Evolutionary conservation across 306 rosid genomes (phyloP), one percentile per base, ranked within the genome.

Genomic region (Cucurbita ficifolia): DNA sequence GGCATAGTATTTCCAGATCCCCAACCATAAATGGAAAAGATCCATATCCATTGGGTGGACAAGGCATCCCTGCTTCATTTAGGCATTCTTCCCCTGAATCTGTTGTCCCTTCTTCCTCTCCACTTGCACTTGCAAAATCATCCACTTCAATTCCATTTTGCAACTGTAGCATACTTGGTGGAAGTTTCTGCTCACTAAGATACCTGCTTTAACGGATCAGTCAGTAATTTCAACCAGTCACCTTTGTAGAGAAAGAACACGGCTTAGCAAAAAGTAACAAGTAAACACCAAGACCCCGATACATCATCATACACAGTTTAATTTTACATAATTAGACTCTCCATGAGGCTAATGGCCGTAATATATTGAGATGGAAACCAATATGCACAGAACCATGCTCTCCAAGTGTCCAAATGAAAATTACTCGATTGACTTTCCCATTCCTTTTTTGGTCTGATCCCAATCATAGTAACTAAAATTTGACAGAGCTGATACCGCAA

Each of bases 111-210:
- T 86, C 94, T 70, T 88, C 96, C 75, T 89, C 96, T 78, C 83
- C 96, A 79, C 88, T 87, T 81, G 70, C 79, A 79, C 81, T 84
- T 64, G 80, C 88, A 79, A 64, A 61, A 61, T 81, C 87, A 79
- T 83, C 95, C 67, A 86, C 79, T 62, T 76, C 80, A 61, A 87
- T 86, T 72, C 88, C 83, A 80, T 85, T 89, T 84, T 81, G 96
- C 83, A 92, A 77, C 59, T 82, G 89, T 79, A 89, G 81, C 99
- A 94, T 94, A 79, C 86, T 87, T 74, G 75, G 70, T 13, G 97
- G 99, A 85, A 94, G 96, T 85, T 88, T 89, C 79, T 85, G 97
- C 75, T 84, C 89, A 82, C 83, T 83, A 79, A 94, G 87, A 84
- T 91, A 91, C 85, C 99, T 94, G 77, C 70, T 80, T 61, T 81